phyloP scores from a whole-genome alignment of 108 stramenopile genomes.

The Mediolabrus comicus region DNA sequence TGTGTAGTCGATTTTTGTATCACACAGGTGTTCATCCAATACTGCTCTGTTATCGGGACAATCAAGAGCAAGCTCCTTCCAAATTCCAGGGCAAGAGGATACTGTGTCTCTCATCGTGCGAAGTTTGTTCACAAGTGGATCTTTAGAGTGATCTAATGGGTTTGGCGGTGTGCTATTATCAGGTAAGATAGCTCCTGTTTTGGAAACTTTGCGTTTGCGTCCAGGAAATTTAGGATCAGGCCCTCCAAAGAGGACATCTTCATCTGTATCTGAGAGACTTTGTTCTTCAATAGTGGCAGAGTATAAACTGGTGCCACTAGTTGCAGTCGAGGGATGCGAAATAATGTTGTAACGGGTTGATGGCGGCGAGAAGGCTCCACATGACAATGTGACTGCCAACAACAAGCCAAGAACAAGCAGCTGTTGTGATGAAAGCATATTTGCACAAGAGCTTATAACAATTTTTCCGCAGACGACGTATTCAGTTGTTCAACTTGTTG shows the following conservation, averaged over 20 bases:
- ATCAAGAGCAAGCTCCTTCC: slow-evolving; percentile 59
- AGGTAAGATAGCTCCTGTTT: slow-evolving; percentile 56
- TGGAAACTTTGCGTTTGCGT: slow-evolving; percentile 45
- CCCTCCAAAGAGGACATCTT: slow-evolving; percentile 70
- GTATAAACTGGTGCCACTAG: background rate
- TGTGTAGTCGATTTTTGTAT: slow-evolving; percentile 58
- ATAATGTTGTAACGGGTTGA: background rate
- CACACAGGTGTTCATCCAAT: slow-evolving; percentile 78
- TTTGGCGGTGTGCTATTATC: slow-evolving; percentile 43
- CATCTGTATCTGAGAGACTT: slow-evolving; percentile 49
- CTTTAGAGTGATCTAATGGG: slow-evolving; percentile 62
- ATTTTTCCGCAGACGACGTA: too few relatives aligned
- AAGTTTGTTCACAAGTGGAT: slow-evolving; percentile 80
- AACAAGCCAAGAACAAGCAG: background rate
- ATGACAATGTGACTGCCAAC: background rate
- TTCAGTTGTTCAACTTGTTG: too few relatives aligned
- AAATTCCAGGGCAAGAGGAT: slow-evolving; percentile 63
- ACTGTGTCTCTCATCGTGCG: slow-evolving; percentile 63
- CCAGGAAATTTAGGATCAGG: slow-evolving; percentile 18
- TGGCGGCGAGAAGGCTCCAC: background rate
- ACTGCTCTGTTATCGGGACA: slow-evolving; percentile 69
- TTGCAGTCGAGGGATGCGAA: background rate
- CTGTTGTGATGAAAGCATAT: background rate
- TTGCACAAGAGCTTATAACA: background rate
- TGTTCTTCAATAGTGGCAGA: background rate